Base-by-base conservation (phyloP, 2,329 filamentous ascomycete species). In the Ascochyta viciae-villosae region DNA sequence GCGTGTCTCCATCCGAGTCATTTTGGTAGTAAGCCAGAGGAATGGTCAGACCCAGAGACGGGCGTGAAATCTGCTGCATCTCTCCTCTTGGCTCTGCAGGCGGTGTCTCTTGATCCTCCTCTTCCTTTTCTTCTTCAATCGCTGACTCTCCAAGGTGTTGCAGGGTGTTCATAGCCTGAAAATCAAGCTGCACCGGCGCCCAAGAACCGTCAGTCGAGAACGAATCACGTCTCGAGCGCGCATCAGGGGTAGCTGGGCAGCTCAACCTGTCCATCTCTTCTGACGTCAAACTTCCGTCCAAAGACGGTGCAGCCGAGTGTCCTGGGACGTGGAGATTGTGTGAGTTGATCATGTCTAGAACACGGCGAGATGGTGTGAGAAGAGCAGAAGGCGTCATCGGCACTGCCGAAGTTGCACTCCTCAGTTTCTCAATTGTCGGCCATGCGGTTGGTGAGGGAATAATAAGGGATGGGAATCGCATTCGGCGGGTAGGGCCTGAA, bases 201-300 rank as follows among this genome's bases (percentile, higher is more conserved):
- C 92, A 96, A 52, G 85, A 84, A 42, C 85, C 84, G 16, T 82
- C 78, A 33, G 82, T 80, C 9, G 80, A 79, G 27, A 85, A 56
- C 3, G 69, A 62, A 56, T 64, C 51, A 22, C 69, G 77, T 85
- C 62, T 67, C 34, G 65, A 65, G 43, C 68, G 66, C 19, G 58
- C 64, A 57, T 94, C 83, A 13, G 93, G 93, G 0, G 93, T 97
- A 10, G 90, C 87, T 5, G 94, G 92, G 44, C 91, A 91, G 68
- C 92, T 96, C 74, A 92, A 84, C 49, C 84, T 85, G 1, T 92
- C 91, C 75, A 96, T 84, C 73, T 96, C 92, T 71, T 97, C 93
- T 2, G 93, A 96, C 8, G 87, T 89, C 67, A 95, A 79, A 76
- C 92, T 96, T 22, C 92, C 93, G 77, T 96, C 93, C 3, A 96